Conservation (phyloP, 202 grass and related monocot genomes). For the Carex arenaria region DNA sequence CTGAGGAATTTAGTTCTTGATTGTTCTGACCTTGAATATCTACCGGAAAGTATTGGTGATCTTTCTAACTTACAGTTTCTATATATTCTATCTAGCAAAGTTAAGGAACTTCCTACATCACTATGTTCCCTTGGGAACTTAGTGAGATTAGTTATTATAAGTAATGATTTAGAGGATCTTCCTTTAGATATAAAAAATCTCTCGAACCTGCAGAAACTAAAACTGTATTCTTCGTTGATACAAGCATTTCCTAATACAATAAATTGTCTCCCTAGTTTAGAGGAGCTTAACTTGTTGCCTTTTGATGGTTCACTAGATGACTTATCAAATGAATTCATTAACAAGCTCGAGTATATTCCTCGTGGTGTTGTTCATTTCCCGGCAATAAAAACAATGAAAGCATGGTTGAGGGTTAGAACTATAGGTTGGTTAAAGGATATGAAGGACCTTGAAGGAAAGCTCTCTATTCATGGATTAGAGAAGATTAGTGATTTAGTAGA, state of each 20-base stretch:
- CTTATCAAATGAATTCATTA: too few relatives aligned
- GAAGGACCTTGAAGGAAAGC: background rate
- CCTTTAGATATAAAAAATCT: background rate
- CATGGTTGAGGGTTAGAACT: too few relatives aligned
- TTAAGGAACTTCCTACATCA: too few relatives aligned
- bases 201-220: background rate
- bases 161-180: too few relatives aligned
- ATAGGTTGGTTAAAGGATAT: too few relatives aligned
- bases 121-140: too few relatives aligned
- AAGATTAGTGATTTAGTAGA: too few relatives aligned
- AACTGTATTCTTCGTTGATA: background rate
- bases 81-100: too few relatives aligned
- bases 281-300: too few relatives aligned
- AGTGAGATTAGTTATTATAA: too few relatives aligned
- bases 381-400: background rate
- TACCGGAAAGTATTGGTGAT: conserved; percentile 4
- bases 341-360: background rate
- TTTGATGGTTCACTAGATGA: too few relatives aligned
- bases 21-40: background rate
- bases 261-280: background rate
- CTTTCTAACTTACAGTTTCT: background rate
- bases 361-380: background rate
- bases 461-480: background rate
- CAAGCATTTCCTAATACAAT: background rate
- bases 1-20: conserved; percentile 6